Conservation (phyloP, 129 eudicot genomes). For the Flaveria bidentis region DNA sequence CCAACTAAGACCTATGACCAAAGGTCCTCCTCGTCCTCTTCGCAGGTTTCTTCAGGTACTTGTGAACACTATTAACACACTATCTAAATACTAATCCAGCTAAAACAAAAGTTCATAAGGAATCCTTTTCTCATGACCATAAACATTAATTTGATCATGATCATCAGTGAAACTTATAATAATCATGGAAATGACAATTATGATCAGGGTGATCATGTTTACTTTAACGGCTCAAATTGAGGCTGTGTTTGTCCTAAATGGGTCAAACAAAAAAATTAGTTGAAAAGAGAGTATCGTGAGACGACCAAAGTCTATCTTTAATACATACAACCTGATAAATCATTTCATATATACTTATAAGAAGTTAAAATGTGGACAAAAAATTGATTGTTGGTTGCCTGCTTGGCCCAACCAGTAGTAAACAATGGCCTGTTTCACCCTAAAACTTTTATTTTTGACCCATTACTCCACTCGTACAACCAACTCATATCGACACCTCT, state of each 20-base stretch:
- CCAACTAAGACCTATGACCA: conserved; percentile 61
- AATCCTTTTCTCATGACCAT: too few relatives aligned
- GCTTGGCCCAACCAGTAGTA: background rate
- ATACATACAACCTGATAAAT: background rate
- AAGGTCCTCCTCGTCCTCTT: conserved; percentile 87
- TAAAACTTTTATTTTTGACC: background rate
- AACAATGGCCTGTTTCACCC: background rate
- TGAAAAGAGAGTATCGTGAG: background rate
- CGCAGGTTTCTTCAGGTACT: conserved; percentile 93
- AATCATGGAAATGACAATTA: background rate
- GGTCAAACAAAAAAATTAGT: background rate
- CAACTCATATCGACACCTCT: background rate
- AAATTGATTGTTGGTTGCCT: background rate
- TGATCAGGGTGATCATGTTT: background rate
- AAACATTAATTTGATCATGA: background rate
- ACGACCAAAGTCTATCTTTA: background rate
- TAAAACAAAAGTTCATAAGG: too few relatives aligned
- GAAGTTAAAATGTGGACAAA: background rate
- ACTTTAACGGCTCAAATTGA: background rate
- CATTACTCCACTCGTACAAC: background rate
- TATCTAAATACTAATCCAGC: background rate
- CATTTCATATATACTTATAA: background rate
- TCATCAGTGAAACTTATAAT: background rate
- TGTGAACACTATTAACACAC: background rate
- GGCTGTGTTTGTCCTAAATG: background rate